Evolutionary conservation across 805 yeast species (phyloP), one percentile per base, ranked within the genome.

Genomic region (Saccharomycopsis fermentans): DNA sequence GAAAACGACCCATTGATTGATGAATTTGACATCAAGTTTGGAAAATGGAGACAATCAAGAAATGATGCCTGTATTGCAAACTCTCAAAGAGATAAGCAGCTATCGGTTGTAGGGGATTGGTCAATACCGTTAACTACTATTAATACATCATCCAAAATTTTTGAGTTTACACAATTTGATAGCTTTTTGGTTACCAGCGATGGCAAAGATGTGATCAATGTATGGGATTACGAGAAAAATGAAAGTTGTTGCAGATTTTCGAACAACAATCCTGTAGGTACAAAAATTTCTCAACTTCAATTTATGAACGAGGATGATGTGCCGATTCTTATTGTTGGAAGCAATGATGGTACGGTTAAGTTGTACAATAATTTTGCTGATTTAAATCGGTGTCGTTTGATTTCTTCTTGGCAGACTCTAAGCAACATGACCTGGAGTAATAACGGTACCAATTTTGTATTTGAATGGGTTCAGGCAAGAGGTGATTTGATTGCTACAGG

Each of bases 401-500:
- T 90, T 2, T 80, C 96, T 0, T 81, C 97, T 0, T 94, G 98
- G 97, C 80, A 97, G 69, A 97, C 96, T 0, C 76, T 94, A 59
- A 86, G 96, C 0, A 97, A 91, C 69, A 76, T 92, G 67, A 72
- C 90, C 17, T 75, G 90, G 27, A 85, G 96, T 0, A 87, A 92
- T 27, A 79, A 88, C 65, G 84, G 90, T 29, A 82, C 89, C 16
- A 97, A 97, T 3, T 73, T 92, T 56, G 79, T 90, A 19, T 82
- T 91, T 11, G 98, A 94, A 64, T 94, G 99, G 99, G 98, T 92
- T 70, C 99, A 94, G 68, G 86, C 94, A 52, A 76, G 97, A 61
- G 99, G 99, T 0, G 82, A 96, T 0, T 74, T 94, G 40, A 74
- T 92, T 57, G 96, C 88, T 1, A 90, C 96, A 47, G 99, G 99